These are phyloP conservation scores for Periconia macrospinosa DNA, from an alignment of 2,329 filamentous ascomycete genomes.

Conservation along the genomic window DNA sequence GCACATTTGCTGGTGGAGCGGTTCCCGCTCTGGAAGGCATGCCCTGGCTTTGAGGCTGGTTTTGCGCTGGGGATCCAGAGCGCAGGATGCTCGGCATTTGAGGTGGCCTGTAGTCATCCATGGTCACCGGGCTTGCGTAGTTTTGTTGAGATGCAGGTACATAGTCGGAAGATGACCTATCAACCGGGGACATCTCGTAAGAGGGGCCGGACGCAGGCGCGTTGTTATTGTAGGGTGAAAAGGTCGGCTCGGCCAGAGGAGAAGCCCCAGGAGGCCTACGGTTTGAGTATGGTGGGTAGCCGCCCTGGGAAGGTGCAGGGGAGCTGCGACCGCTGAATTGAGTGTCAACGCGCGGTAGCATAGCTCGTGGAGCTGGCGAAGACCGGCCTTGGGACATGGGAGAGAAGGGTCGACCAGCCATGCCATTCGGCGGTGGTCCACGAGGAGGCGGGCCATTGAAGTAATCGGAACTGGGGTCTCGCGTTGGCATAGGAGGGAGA, in stretches of 20 bases:
- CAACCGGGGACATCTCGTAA: conserved; percentile 41
- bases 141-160: conserved; percentile 11
- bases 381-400: conserved; percentile 33
- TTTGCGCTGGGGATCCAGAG: conserved; percentile 31
- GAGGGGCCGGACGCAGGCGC: conserved; percentile 25
- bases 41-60: conserved; percentile 17
- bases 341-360: conserved; percentile 35
- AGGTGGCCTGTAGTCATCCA: conserved; percentile 25
- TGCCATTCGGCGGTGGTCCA: conserved; percentile 21
- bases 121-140: conserved; percentile 21
- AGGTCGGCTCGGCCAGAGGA: conserved; percentile 23
- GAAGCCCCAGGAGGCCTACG: conserved; percentile 8
- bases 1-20: conserved; percentile 30
- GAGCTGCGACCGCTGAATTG: conserved; percentile 22
- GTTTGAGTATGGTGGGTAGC: conserved; percentile 10
- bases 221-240: conserved; percentile 36
- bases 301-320: conserved; percentile 18
- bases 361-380: conserved; percentile 29
- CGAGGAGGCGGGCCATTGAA: conserved; percentile 22
- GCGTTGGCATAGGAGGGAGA: conserved; percentile 31
- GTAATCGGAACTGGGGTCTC: conserved; percentile 32
- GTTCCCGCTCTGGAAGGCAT: conserved; percentile 28
- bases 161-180: conserved; percentile 24
- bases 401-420: conserved; percentile 29
- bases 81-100: conserved; percentile 29